Evolutionary conservation across 345 rosid genomes (phyloP), one percentile per base, ranked within the genome.

Genomic region (Kandelia obovata): DNA sequence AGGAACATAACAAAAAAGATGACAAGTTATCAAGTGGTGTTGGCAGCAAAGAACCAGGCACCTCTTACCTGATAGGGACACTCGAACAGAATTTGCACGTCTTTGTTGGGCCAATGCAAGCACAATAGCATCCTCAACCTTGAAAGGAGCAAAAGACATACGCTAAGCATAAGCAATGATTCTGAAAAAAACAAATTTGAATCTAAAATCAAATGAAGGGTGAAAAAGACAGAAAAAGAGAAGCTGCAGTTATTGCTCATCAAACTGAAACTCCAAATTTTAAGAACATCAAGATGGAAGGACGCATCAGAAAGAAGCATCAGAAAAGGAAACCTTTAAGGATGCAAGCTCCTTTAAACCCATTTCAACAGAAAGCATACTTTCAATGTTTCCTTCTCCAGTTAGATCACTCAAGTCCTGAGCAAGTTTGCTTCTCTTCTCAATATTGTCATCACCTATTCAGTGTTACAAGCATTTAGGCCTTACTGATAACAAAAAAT

Each of bases 351-450:
- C 97, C 80, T 92, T 85, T 78, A 96, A 80, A 70, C 94, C 98
- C 98, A 96, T 96, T 81, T 90, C 97, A 75, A 96, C 96, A 52
- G 97, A 90, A 64, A 92, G 98, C 96, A 92, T 90, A 70, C 89
- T 90, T 86, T 96, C 99, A 34, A 96, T 92, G 82, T 92, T 96
- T 75, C 98, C 98, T 83, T 96, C 99, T 75, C 98, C 98, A 0
- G 88, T 86, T 70, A 96, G 75, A 75, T 89, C 94, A 74, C 81
- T 87, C 75, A 88, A 69, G 77, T 84, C 90, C 16, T 81, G 82
- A 21, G 47, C 80, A 69, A 74, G 75, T 65, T 83, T 84, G 72
- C 79, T 82, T 80, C 85, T 72, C 39, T 72, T 68, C 59, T 68
- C 76, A 58, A 43, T 60, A 51, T 63, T 73, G 23, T 72, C 73